phyloP scores from a whole-genome alignment of 805 yeast genomes.

The Saturnispora halmiae region DNA sequence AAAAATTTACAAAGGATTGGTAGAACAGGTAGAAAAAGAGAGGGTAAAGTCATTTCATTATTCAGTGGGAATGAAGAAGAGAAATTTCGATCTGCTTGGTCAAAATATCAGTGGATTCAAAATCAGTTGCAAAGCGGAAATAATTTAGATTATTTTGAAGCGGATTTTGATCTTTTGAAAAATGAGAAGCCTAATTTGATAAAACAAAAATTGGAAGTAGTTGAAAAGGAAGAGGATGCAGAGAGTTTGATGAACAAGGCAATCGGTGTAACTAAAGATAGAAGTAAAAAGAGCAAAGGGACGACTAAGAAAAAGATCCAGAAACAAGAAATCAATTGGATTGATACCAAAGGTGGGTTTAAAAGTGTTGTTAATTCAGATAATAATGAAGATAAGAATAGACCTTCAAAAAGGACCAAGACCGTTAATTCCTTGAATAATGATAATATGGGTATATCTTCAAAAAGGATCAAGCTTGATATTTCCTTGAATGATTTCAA shows the following conservation, averaged over 20 bases:
- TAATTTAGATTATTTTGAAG: constrained; percentile 4
- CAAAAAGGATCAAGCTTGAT: not conserved
- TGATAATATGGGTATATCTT: not conserved
- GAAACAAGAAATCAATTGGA: constrained; percentile 2
- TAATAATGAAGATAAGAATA: not conserved
- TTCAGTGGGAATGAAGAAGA: constrained; percentile 68
- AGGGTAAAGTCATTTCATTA: constrained; percentile 70
- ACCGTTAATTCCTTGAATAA: not conserved
- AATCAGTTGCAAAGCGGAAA: constrained; percentile 40
- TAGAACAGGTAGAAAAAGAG: constrained; percentile 91
- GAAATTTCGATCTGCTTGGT: constrained; percentile 79
- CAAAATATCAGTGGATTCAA: constrained; percentile 73
- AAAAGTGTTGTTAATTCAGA: constrained; percentile 40
- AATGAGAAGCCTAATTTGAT: constrained; percentile 50
- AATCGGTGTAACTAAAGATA: not conserved
- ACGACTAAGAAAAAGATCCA: constrained; percentile 15
- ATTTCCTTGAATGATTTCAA: constrained; percentile 8
- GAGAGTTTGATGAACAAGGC: not conserved
- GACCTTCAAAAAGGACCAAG: not conserved
- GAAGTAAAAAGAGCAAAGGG: constrained; percentile 6
- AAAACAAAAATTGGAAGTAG: constrained; percentile 24
- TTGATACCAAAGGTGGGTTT: constrained; percentile 40
- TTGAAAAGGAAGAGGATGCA: not conserved
- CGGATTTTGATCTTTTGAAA: not conserved
- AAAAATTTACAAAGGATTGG: constrained; percentile 95